phyloP scores from a whole-genome alignment of 192 early-diverging fungal species.

The Chytriomyces confervae region DNA sequence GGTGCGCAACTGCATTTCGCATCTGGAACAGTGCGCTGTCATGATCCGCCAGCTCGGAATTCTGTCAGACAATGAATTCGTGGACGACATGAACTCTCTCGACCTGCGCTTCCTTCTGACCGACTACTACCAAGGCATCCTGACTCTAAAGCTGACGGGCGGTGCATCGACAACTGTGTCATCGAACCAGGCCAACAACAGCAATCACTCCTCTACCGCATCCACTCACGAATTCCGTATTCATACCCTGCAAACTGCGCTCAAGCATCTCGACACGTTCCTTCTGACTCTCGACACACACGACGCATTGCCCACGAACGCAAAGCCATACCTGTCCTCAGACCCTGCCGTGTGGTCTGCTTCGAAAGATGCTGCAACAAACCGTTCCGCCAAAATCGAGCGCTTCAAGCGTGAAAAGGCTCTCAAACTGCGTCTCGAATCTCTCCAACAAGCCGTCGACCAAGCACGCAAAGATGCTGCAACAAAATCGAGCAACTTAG shows the following conservation, averaged over 20 bases:
- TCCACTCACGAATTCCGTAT: not conserved
- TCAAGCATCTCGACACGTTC: constrained; percentile 47
- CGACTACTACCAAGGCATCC: constrained; percentile 26
- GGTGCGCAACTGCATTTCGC: not conserved
- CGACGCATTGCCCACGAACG: constrained; percentile 43
- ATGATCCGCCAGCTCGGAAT: constrained; percentile 68
- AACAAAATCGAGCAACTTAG: not conserved
- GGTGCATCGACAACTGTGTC: not conserved
- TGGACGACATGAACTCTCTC: constrained; percentile 85
- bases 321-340: constrained; percentile 40
- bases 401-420: constrained; percentile 80
- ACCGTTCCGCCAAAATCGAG: constrained; percentile 75
- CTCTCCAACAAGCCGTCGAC: constrained; percentile 32
- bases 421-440: constrained; percentile 62
- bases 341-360: not conserved
- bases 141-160: not conserved
- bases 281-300: constrained; percentile 37
- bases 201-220: not conserved
- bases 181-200: not conserved
- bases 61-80: constrained; percentile 86
- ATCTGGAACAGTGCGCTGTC: constrained; percentile 34
- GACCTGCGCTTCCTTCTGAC: constrained; percentile 64
- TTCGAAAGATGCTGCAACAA: constrained; percentile 55
- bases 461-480: constrained; percentile 9
- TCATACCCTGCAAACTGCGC: not conserved